phyloP scores from a whole-genome alignment of 2,329 filamentous ascomycete species.

The Ophiocordyceps robertsii region DNA sequence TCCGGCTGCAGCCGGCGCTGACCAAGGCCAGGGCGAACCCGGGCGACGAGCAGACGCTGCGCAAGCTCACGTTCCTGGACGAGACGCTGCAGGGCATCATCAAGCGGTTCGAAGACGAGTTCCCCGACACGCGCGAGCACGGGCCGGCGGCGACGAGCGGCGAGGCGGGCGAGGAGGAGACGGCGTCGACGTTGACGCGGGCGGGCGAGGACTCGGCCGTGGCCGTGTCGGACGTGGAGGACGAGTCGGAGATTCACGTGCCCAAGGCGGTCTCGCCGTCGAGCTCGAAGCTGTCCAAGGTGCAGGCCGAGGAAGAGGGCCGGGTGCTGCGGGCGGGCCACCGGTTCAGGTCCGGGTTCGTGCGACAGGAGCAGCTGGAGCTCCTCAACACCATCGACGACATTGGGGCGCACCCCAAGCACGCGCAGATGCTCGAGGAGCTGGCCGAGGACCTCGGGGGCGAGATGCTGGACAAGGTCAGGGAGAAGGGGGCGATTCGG shows the following conservation, averaged over 20 bases:
- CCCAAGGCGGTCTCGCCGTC: conserved; percentile 31
- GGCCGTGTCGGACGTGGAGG: conserved; percentile 32
- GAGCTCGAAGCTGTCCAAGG: conserved; percentile 39
- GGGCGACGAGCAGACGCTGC: conserved; percentile 62
- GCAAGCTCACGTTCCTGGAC: conserved; percentile 78
- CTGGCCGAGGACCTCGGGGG: conserved; percentile 52
- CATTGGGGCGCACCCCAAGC: conserved; percentile 35
- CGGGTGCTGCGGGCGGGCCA: conserved; percentile 42
- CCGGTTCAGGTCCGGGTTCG: conserved; percentile 39
- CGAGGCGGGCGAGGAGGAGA: conserved; percentile 7
- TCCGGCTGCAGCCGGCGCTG: conserved; percentile 71
- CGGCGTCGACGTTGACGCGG: conserved; percentile 10
- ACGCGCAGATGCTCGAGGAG: conserved; percentile 40
- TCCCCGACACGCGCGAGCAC: conserved; percentile 62
- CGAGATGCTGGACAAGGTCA: conserved; percentile 40
- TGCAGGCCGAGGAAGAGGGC: conserved; percentile 43
- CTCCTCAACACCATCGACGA: conserved; percentile 34
- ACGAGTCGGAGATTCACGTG: conserved; percentile 31
- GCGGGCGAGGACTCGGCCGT: conserved; percentile 20
- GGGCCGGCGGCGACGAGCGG: neutral
- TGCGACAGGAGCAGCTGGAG: conserved; percentile 37
- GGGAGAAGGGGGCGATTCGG: conserved; percentile 44
- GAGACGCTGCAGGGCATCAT: conserved; percentile 84
- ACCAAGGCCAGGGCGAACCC: conserved; percentile 56
- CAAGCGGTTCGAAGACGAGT: conserved; percentile 90